Conservation (phyloP, 2,329 filamentous ascomycete genomes). For the Arthroderma sp. region DNA sequence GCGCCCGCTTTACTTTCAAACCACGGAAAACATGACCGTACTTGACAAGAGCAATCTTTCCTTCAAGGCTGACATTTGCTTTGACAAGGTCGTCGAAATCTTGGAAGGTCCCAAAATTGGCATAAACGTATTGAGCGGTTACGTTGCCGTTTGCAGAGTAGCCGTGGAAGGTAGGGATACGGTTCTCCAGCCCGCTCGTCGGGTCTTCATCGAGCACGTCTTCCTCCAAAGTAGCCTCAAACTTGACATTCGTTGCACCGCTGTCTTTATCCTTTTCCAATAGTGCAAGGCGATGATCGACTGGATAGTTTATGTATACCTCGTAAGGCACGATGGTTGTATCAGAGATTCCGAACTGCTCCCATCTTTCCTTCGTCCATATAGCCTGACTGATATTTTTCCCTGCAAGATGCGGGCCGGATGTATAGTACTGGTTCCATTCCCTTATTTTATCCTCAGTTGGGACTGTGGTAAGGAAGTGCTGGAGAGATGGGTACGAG, state of each 20-base stretch:
- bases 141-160: conserved; percentile 90
- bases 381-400: conserved; percentile 63
- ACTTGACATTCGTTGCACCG: conserved; percentile 45
- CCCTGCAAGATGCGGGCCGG: conserved; percentile 62
- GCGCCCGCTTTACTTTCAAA: conserved; percentile 81
- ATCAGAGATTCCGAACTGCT: conserved; percentile 52
- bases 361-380: conserved; percentile 64
- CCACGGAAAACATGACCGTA: conserved; percentile 83
- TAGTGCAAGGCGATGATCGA: conserved; percentile 55
- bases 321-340: conserved; percentile 55
- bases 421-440: conserved; percentile 68
- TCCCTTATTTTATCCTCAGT: conserved; percentile 45
- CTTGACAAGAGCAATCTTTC: conserved; percentile 75
- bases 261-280: conserved; percentile 35
- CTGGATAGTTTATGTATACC: conserved; percentile 64
- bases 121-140: conserved; percentile 73
- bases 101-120: conserved; percentile 76
- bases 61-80: conserved; percentile 61
- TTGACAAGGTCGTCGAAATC: conserved; percentile 73
- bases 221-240: conserved; percentile 69
- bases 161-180: conserved; percentile 84
- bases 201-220: conserved; percentile 73
- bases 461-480: conserved; percentile 42
- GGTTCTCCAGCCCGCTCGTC: conserved; percentile 56
- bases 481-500: conserved; percentile 41